Evolutionary conservation across 139 green algal species (phyloP), one percentile per base, ranked within the genome.

Genomic region (Spirogloea muscicola): DNA sequence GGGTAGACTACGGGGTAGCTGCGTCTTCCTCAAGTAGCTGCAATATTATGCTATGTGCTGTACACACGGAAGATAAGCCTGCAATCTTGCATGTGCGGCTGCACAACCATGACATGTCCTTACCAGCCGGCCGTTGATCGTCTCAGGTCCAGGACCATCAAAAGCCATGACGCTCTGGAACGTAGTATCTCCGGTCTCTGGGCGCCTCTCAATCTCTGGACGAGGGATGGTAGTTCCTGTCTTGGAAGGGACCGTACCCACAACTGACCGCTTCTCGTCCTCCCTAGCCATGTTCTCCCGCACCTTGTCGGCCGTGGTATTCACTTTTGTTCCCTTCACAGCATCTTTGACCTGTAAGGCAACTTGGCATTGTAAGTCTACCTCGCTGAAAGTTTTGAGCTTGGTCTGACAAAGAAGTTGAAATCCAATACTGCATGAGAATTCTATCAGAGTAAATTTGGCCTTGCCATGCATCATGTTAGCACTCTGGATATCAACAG

Each of bases 121-220:
- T 25, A 63, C 81, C 9, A 72, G 60, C 1, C 81, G 61, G 64
- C 71, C 78, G 60, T 86, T 86, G 59, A 86, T 86, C 42, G 80
- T 62, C 62, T 86, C 81, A 18, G 81, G 81, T 2, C 68, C 81
- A 0, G 72, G 41, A 41, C 80, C 80, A 48, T 79, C 62, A 74
- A 85, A 85, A 0, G 74, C 62, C 64, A 84, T 76, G 58, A 83
- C 67, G 63, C 82, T 82, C 68, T 58, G 61, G 49, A 72, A 58
- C 29, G 36, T 36, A 3, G 27, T 52, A 16, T 72, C 34, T 29
- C 63, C 63, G 31, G 34, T 29, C 33, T 72, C 63, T 31, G 63
- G 63, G 7, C 63, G 63, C 9, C 63, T 38, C 49, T 72, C 63
- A 25, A 6, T 68, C 27, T 68, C 59, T 3, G 10, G 10, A n/a